Base-by-base conservation (phyloP, 768 basidiomycete species). In the Trametes cinnabarina region DNA sequence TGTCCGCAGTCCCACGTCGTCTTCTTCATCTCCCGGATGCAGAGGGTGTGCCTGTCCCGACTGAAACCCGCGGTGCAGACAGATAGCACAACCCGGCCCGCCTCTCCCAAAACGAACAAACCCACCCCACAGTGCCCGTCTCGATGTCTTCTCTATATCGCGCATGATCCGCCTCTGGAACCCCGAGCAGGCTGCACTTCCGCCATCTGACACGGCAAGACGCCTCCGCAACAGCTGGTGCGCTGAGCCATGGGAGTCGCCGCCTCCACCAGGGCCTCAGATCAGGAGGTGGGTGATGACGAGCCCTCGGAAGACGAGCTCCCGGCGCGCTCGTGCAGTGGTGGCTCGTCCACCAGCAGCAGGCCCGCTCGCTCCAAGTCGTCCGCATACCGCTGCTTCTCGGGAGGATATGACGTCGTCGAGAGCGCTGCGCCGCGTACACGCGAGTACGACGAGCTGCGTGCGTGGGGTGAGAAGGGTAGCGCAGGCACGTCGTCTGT, bases 371-470 rank as follows among this genome's bases (percentile, higher is more conserved):
- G 68, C 30, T 74, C 73, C 32, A 74, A 58, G 46, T 77, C 77
- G 2, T 69, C 70, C 19, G 68, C 69, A 58, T 73, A 68, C 14
- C 73, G 72, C 37, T 68, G 66, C 66, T 85, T 86, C 63, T 85
- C 84, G 14, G 77, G 73, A 4, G 78, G 72, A 42, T 60, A 57
- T 42, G 58, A 41, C 17, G 52, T 35, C 28, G 57, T 19, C 10
- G 49, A 43, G 37, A 41, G 34, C 20, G 57, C 43, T 17, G 44
- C 48, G 20, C 43, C 34, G 30, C 53, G 51, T 20, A 58, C 26
- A 15, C 58, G 52, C 28, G 72, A 68, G 44, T 65, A 63, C 30
- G 71, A 48, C 12, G 72, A 69, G 30, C 68, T 63, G 19, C 65
- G 58, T 22, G 58, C 64, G 53, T 55, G 65, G 19, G 65, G 46